These are phyloP conservation scores for Myxozyma nipponensis DNA, from an alignment of 805 yeast species.

Conservation along the genomic window DNA sequence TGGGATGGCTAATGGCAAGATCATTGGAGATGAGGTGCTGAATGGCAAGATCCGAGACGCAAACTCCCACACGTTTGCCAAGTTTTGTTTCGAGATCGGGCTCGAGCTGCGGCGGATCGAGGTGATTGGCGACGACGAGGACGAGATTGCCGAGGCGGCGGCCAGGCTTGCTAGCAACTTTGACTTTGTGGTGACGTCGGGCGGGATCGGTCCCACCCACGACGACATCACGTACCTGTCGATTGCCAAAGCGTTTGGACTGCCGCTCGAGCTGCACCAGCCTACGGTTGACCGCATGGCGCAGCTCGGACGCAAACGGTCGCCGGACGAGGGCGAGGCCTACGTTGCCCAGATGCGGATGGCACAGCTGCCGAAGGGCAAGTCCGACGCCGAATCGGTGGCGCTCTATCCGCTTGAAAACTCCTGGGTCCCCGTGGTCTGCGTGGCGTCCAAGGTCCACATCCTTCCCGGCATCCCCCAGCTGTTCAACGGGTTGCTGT, in stretches of 20 bases:
- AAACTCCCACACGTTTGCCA: slow-evolving; percentile 69
- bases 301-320: slow-evolving; percentile 38
- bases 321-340: slow-evolving; percentile 43
- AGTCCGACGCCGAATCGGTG: slow-evolving; percentile 28
- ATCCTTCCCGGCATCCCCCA: slow-evolving; percentile 84
- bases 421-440: slow-evolving; percentile 83
- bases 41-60: slow-evolving; percentile 82
- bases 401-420: slow-evolving; percentile 45
- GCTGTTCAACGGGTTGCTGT: slow-evolving; percentile 55
- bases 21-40: slow-evolving; percentile 84
- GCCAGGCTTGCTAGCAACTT: slow-evolving; percentile 47
- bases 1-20: slow-evolving; percentile 33
- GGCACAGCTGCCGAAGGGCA: slow-evolving; percentile 69
- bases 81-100: slow-evolving; percentile 62
- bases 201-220: slow-evolving; percentile 83
- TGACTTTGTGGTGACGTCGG: slow-evolving; percentile 67
- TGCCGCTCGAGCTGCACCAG: slow-evolving; percentile 50
- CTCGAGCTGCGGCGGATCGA: slow-evolving; percentile 61
- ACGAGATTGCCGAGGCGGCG: slow-evolving; percentile 57
- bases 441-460: slow-evolving; percentile 58
- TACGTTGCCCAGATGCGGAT: slow-evolving; percentile 62
- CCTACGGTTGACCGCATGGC: slow-evolving; percentile 62
- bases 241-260: slow-evolving; percentile 59
- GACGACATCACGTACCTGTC: slow-evolving; percentile 83
- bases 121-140: slow-evolving; percentile 73